Conservation (phyloP, 768 basidiomycete species). For the Phaeotremella fagi region DNA sequence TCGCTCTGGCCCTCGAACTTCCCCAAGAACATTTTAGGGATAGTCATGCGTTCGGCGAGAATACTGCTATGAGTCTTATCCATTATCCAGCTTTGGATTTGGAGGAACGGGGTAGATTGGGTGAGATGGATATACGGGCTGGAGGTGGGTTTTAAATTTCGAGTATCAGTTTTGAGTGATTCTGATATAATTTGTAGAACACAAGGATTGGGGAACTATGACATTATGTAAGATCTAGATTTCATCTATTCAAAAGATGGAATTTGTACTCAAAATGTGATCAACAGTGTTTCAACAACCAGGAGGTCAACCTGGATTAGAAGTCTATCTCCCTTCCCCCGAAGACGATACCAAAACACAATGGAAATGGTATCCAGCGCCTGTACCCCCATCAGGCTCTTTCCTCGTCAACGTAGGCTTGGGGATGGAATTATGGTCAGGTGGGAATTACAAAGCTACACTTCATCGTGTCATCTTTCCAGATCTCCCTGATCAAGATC, state of each 20-base stretch:
- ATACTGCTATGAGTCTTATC: constrained; percentile 16
- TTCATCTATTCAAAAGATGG: not conserved
- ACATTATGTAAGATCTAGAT: constrained; percentile 10
- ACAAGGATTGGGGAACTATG: constrained; percentile 25
- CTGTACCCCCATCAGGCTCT: constrained; percentile 11
- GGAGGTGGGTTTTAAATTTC: constrained; percentile 5
- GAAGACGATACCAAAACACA: not conserved
- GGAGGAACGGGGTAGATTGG: not conserved
- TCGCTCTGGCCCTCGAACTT: constrained; percentile 21
- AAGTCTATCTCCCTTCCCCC: constrained; percentile 15
- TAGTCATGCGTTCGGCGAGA: constrained; percentile 15
- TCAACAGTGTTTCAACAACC: constrained; percentile 16
- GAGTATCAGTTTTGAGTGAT: not conserved
- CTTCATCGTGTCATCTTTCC: constrained; percentile 22
- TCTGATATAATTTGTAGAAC: not conserved
- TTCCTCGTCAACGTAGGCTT: constrained; percentile 23
- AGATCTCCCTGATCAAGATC: not conserved
- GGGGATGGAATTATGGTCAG: constrained; percentile 22
- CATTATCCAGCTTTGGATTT: constrained; percentile 11
- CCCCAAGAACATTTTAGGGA: constrained; percentile 15
- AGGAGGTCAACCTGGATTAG: constrained; percentile 11
- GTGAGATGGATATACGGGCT: constrained; percentile 12
- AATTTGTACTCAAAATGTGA: not conserved
- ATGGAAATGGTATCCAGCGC: constrained; percentile 15
- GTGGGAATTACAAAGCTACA: constrained; percentile 16